phyloP scores from a whole-genome alignment of 768 basidiomycete species.

The Lactarius deliciosus region DNA sequence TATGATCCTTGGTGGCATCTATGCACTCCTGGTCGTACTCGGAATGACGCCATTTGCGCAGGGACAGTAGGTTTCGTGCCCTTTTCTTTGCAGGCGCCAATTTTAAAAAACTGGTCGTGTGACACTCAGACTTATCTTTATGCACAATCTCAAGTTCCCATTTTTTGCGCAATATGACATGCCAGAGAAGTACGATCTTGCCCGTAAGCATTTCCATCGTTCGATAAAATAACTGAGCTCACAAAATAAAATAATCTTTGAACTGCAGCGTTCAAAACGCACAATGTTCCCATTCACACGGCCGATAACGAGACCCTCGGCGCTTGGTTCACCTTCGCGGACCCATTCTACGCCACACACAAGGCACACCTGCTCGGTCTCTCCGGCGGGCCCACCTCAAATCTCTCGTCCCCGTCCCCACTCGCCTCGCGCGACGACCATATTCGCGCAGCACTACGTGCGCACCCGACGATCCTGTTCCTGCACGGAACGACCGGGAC shows the following conservation, averaged over 20 bases:
- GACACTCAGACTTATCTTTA: conserved; percentile 51
- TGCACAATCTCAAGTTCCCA: conserved; percentile 67
- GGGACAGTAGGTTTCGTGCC: conserved; percentile 52
- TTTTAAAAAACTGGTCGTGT: conserved; percentile 30
- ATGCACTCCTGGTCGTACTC: conserved; percentile 49
- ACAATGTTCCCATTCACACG: conserved; percentile 69
- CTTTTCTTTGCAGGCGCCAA: background rate
- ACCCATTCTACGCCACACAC: conserved; percentile 48
- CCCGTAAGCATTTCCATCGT: conserved; percentile 52
- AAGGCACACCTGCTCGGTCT: conserved; percentile 38
- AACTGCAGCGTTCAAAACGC: conserved; percentile 48
- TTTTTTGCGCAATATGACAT: conserved; percentile 58
- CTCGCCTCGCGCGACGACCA: conserved; percentile 35
- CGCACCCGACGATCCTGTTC: conserved; percentile 75
- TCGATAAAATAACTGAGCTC: background rate
- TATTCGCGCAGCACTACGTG: conserved; percentile 53
- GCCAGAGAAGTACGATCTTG: conserved; percentile 79
- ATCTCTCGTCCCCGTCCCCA: conserved; percentile 26
- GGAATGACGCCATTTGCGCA: conserved; percentile 65
- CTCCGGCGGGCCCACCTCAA: conserved; percentile 34
- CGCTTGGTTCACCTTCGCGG: conserved; percentile 84
- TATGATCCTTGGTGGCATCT: conserved; percentile 48
- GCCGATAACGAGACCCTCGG: conserved; percentile 78
- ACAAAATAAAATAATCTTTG: background rate
- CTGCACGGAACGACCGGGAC: conserved; percentile 90